These are phyloP conservation scores for Blyttiomyces sp. DNA, from an alignment of 371 early-diverging fungal species.

Conservation along the genomic window DNA sequence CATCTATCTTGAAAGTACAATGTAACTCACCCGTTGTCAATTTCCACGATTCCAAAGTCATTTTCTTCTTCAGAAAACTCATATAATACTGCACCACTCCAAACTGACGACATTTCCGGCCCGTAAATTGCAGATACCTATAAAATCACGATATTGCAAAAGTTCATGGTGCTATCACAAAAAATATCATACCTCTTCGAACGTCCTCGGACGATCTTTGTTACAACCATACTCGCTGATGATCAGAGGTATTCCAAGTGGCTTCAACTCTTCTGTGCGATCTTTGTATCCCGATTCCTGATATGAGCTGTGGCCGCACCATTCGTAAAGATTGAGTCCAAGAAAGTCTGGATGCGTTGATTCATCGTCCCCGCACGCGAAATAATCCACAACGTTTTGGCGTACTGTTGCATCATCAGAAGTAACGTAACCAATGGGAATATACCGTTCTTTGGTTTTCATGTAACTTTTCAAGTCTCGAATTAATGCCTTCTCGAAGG, in stretches of 20 bases:
- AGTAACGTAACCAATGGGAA: conserved; percentile 17
- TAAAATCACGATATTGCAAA: background rate
- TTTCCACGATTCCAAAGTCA: conserved; percentile 15
- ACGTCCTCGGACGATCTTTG: conserved; percentile 9
- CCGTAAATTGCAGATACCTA: conserved; percentile 19
- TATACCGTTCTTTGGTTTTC: conserved; percentile 2
- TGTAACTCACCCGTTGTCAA: too few relatives aligned
- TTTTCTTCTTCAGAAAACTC: conserved; percentile 19
- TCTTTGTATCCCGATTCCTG: conserved; percentile 5
- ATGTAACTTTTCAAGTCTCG: conserved; percentile 19
- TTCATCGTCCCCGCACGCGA: conserved; percentile 14
- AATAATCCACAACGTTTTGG: background rate
- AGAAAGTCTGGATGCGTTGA: conserved; percentile 11
- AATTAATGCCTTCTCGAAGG: conserved; percentile 18
- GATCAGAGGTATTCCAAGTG: conserved; percentile 3
- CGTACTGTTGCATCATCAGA: conserved; percentile 13
- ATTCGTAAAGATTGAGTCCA: conserved; percentile 17
- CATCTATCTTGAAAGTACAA: too few relatives aligned
- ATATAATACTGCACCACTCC: conserved; percentile 18
- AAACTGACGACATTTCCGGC: conserved; percentile 9
- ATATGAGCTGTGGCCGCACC: conserved; percentile 19
- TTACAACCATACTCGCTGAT: conserved; percentile 26
- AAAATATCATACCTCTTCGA: conserved; percentile 8
- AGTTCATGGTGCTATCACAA: background rate
- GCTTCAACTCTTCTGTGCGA: conserved; percentile 13